phyloP scores from a whole-genome alignment of 306 rosid species.

The Nissolia schottii region DNA sequence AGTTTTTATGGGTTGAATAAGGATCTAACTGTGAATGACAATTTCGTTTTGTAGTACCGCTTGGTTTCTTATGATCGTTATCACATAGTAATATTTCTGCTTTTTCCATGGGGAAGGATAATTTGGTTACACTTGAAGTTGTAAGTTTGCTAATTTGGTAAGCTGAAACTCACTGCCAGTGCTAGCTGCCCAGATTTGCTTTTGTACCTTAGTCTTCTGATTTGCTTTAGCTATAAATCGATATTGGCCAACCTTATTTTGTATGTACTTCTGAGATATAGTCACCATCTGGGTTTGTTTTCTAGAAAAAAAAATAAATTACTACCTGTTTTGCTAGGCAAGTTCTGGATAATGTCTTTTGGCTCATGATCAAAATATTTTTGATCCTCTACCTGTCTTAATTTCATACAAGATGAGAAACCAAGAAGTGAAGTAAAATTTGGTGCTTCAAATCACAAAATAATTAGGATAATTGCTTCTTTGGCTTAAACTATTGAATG shows the following conservation, averaged over 20 bases:
- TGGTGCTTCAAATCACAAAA: too few species aligned
- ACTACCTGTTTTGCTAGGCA: background rate
- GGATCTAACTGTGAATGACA: constrained; percentile 8
- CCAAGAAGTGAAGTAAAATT: too few species aligned
- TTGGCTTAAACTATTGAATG: too few species aligned
- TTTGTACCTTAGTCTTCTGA: background rate
- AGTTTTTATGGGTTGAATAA: constrained; percentile 25
- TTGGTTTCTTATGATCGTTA: background rate
- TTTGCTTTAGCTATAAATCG: background rate
- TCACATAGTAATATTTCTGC: background rate
- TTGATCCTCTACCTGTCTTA: too few species aligned
- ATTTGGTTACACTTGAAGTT: background rate
- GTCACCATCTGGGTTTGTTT: background rate
- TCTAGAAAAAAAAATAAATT: background rate
- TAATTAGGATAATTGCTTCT: too few species aligned
- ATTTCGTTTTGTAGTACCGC: background rate
- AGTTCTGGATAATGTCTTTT: background rate
- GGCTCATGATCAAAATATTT: too few species aligned
- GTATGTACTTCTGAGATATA: background rate
- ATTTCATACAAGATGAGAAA: too few species aligned
- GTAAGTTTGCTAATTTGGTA: background rate
- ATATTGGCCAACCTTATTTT: background rate
- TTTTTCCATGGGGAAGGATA: background rate
- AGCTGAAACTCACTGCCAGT: background rate
- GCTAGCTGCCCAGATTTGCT: too few species aligned